phyloP scores from a whole-genome alignment of 2,329 filamentous ascomycete genomes.

The Neofusicoccum ribis region DNA sequence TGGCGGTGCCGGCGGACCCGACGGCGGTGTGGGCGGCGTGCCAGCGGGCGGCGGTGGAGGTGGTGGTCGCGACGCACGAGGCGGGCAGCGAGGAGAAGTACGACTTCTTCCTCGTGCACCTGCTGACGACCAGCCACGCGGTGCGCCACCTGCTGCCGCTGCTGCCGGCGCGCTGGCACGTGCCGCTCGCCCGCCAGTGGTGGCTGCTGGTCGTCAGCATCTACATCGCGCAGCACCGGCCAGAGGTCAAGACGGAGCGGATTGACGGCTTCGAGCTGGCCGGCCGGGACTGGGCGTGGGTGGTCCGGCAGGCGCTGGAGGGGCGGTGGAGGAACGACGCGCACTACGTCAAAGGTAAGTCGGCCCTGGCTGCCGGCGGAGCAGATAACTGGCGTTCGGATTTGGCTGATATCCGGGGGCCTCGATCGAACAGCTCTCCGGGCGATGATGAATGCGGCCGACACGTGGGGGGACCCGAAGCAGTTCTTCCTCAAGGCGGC shows the following conservation, averaged over 20 bases:
- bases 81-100: slow-evolving; percentile 52
- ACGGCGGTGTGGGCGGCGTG: slow-evolving; percentile 72
- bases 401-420: neutral
- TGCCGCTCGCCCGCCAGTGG: slow-evolving; percentile 79
- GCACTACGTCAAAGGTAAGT: slow-evolving; percentile 75
- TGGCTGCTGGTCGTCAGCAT: slow-evolving; percentile 79
- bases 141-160: slow-evolving; percentile 80
- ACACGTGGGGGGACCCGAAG: slow-evolving; percentile 72
- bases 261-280: slow-evolving; percentile 62
- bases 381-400: too few relatives aligned
- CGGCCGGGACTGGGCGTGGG: slow-evolving; percentile 73
- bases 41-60: slow-evolving; percentile 56
- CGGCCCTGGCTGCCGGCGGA: too few relatives aligned
- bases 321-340: slow-evolving; percentile 70
- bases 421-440: slow-evolving; percentile 57
- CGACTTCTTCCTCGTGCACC: slow-evolving; percentile 80
- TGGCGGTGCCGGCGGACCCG: slow-evolving; percentile 57
- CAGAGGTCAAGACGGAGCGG: slow-evolving; percentile 66
- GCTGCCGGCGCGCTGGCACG: slow-evolving; percentile 72
- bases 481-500: slow-evolving; percentile 68
- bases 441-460: slow-evolving; percentile 71
- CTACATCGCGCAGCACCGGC: slow-evolving; percentile 75
- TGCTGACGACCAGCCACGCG: slow-evolving; percentile 84
- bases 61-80: slow-evolving; percentile 59
- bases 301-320: slow-evolving; percentile 68